Evolutionary conservation across 2,329 filamentous ascomycete species (phyloP), one percentile per base, ranked within the genome.

Genomic region (Diplocarpon mali): DNA sequence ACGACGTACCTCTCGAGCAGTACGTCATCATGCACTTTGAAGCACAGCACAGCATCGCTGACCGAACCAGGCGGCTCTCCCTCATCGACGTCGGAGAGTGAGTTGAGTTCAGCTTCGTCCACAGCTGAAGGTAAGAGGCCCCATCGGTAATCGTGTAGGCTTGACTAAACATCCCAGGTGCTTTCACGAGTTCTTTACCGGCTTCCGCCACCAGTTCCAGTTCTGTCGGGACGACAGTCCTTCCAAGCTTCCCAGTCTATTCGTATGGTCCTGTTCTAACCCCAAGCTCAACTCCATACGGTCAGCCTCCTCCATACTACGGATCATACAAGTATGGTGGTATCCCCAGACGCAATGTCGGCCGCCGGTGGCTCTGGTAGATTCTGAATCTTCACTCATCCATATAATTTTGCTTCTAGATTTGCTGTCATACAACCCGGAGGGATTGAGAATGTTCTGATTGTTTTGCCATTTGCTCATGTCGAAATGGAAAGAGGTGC

Each of bases 341-440:
- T n/a, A 14, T 20, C n/a, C 31, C 41, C 15, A 38, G 35, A 32
- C 41, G 41, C 20, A 31, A 43, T 13, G 11, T 14, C 9, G 42
- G 24, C 28, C 43, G 43, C 13, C 36, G 47, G 31, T 49, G 37
- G 44, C 40, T 46, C 32, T 52, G 46, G 34, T 50, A 39, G 45
- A 38, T 30, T 49, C 31, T 29, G 42, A 45, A 40, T 35, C 40
- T 14, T 38, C 35, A 34, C 44, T 46, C 43, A 44, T 38, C 13
- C 27, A 38, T 37, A 51, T 44, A 44, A 42, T 9, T 42, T 52
- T 42, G 44, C 47, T 55, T 53, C 49, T 53, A 50, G 40, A 50
- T 41, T 49, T 52, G 49, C 45, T 47, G 35, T 47, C 40, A 50
- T 48, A 41, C 48, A 27, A 30, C 39, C 16, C 29, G n/a, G n/a